Conservation (phyloP, 2,329 filamentous ascomycete species). For the Colletotrichum sojae region DNA sequence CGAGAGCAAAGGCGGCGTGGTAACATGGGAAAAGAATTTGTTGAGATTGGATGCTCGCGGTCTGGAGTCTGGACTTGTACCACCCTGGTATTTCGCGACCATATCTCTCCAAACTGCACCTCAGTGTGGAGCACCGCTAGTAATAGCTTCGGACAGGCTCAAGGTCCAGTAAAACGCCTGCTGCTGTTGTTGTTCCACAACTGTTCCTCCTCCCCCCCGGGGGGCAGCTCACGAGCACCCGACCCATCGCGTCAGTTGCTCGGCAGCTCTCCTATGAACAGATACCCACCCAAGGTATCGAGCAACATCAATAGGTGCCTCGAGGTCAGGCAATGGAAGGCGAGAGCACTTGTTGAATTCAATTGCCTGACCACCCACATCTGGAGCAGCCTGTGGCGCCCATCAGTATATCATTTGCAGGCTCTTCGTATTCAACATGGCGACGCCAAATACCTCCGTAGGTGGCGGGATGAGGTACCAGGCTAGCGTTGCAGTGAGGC, state of each 20-base stretch:
- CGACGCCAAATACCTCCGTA: neutral
- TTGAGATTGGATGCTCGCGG: conserved; percentile 28
- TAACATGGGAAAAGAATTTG: conserved; percentile 41
- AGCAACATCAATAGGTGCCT: too few species aligned
- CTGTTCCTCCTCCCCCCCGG: conserved; percentile 8
- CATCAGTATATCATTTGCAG: too few species aligned
- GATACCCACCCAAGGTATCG: too few species aligned
- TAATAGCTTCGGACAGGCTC: conserved; percentile 33
- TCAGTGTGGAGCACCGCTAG: conserved; percentile 34
- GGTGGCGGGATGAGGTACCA: conserved; percentile 2
- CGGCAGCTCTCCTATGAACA: too few species aligned
- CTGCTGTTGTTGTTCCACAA: conserved; percentile 37
- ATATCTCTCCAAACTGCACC: conserved; percentile 19
- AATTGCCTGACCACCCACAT: conserved; percentile 9
- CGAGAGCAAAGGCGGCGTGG: conserved; percentile 13
- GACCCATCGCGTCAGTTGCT: neutral
- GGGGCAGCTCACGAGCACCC: neutral
- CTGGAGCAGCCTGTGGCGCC: neutral
- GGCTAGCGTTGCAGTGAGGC: conserved; percentile 12
- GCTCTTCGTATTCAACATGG: too few species aligned
- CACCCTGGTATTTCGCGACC: conserved; percentile 34
- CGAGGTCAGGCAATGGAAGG: too few species aligned
- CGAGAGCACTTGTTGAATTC: neutral
- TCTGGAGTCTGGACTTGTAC: conserved; percentile 41
- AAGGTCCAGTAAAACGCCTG: conserved; percentile 26